Evolutionary conservation across 31 red algal species (phyloP).

Genomic region (Odonthalia washingtoniensis): DNA sequence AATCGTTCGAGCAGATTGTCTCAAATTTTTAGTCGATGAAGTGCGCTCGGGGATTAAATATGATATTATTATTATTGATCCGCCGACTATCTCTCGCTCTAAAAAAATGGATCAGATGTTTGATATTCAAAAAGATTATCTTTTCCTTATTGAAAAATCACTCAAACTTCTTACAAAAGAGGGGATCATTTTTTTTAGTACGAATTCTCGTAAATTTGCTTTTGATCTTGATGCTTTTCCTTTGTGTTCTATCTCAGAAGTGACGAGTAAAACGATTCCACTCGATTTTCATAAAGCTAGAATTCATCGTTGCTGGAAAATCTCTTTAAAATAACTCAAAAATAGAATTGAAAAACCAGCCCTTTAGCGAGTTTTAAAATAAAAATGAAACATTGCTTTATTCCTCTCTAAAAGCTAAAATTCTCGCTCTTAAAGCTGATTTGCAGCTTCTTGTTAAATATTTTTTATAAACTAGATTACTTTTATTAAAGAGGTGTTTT

Average conservation of each 20-base stretch:
- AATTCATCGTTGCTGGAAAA: conserved; percentile 15
- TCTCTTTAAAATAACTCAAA: too few species aligned
- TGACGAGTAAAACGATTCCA: conserved; percentile 1
- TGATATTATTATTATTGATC: conserved; percentile 26
- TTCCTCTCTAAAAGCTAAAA: too few species aligned
- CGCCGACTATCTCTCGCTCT: conserved; percentile 11
- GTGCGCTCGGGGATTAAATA: not conserved
- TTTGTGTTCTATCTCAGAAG: not conserved
- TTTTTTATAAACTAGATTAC: too few species aligned
- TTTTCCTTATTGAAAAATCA: not conserved
- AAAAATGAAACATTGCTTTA: too few species aligned
- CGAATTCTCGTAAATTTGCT: not conserved
- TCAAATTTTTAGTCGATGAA: conserved; percentile 14
- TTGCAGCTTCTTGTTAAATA: too few species aligned
- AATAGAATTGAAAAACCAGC: too few species aligned
- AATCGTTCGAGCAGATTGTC: conserved; percentile 14
- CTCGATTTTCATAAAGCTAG: conserved; percentile 6
- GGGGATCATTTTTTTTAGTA: not conserved
- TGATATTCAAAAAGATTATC: conserved; percentile 1
- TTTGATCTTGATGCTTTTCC: not conserved
- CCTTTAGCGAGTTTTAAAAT: too few species aligned
- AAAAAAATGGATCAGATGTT: not conserved
- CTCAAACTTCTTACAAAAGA: not conserved
- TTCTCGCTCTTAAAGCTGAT: too few species aligned
- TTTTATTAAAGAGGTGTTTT: not conserved